A percentile compares a stretch with the other conserved stretches of the same genome.
Conservation (phyloP, 1,284 basidiomycete species). For the Paramarasmius palmivorus region DNA sequence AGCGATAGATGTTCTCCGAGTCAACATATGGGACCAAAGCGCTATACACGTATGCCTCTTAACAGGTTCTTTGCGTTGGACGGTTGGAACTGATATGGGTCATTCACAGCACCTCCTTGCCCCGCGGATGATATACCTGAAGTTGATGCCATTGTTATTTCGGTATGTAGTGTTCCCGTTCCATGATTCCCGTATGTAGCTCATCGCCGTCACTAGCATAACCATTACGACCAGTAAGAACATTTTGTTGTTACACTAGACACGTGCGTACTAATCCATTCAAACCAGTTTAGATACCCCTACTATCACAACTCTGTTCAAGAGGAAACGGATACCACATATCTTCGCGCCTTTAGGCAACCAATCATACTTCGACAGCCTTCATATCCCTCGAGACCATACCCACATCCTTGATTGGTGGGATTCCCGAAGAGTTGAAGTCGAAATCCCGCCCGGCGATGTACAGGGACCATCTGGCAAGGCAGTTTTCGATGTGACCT, state of each 20-base stretch:
- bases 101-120: constrained; percentile 60
- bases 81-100: neutral
- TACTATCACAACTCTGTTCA: constrained; percentile 47
- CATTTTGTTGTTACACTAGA: neutral
- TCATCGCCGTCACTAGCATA: constrained; percentile 41
- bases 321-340: constrained; percentile 42
- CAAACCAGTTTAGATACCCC: constrained; percentile 51
- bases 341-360: constrained; percentile 70
- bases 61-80: neutral
- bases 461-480: constrained; percentile 16
- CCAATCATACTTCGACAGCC: constrained; percentile 42
- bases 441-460: constrained; percentile 25
- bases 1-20: constrained; percentile 61
- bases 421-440: constrained; percentile 47
- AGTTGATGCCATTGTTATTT: constrained; percentile 65
- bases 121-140: constrained; percentile 60
- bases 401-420: constrained; percentile 74
- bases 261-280: neutral
- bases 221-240: constrained; percentile 70
- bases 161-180: constrained; percentile 36
- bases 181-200: neutral
- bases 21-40: constrained; percentile 53
- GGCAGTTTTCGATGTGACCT: constrained; percentile 34
- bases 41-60: constrained; percentile 49
- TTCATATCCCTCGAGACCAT: constrained; percentile 39